Base-by-base conservation (phyloP, 345 rosid genomes). In the Populus ilicifolia region DNA sequence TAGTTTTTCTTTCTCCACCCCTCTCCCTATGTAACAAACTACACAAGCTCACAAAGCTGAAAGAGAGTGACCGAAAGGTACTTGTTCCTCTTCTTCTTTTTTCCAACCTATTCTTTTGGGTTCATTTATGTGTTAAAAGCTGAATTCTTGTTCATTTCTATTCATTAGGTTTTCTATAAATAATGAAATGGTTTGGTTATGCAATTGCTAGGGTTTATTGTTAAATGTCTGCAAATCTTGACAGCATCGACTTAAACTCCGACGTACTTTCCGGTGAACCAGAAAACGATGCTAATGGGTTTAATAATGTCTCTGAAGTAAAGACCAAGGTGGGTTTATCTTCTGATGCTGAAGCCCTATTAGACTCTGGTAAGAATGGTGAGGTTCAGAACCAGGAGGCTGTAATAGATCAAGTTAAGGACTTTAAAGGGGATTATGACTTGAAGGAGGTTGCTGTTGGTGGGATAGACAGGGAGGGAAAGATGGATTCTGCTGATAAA, bases 181-280 rank as follows among this genome's bases (percentile, higher is more conserved):
- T n/a, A 38, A 36, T 20, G 38, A n/a, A n/a, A 12, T 68, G 50
- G 39, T 30, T 38, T 20, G 12, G 62, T 20, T 59, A 23, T 62
- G 33, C 21, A 46, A 23, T 54, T 73, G 79, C 48, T 69, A 63
- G 81, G 84, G 74, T 62, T 64, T 43, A 64, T 59, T 38, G 61
- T 54, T 54, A 54, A 27, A 88, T 89, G 89, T 81, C 87, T 80
- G 50, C 62, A 9, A 79, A 84, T 70, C 30, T 73, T 20, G 84
- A 73, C 29, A 77, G 38, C 62, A 85, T 86, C 74, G 85, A 87
- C 72, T 80, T 89, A 29, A 85, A 84, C 68, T 76, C 82, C n/a
- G 87, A 82, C 35, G 87, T 82, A 23, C 73, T 70, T 77, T 25
- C 61, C 35, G 33, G 64, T 56, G 86, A 80, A 43, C 72, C 52